Base-by-base conservation (phyloP, 345 rosid species). In the Eucalyptus polybractea region DNA sequence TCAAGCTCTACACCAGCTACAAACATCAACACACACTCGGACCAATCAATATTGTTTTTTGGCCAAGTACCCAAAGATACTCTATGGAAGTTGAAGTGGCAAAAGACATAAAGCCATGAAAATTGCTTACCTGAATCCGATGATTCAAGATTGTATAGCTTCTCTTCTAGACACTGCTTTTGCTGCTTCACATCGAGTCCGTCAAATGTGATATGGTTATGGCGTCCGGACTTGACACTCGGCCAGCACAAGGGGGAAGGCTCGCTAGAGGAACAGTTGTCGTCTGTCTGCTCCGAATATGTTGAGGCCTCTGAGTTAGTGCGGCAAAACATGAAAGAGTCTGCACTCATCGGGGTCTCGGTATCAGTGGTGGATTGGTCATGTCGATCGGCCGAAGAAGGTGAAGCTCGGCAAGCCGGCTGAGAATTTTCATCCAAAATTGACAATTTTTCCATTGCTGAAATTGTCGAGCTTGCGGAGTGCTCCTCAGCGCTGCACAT, bases 291-390 rank as follows among this genome's bases (percentile, higher is more conserved):
- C 29, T 93, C 98, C 88, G 98, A 95, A 86, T 93, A 92, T 33
- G 93, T 95, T 25, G 98, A 97, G 37, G 94, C 92, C 91, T 92
- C 97, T 10, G 98, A 97, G 90, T 87, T 94, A 88, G 95, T 96
- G 91, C 95, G 88, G 89, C 92, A 90, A 86, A 93, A 93, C 80
- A 88, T 76, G 83, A 93, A 97, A 15, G 97, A 97, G 53, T 94
- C 95, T 56, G 92, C 93, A 50, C 95, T 95, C 85, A 90, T 89
- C 11, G 86, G 93, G 21, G 96, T 96, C 85, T 76, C 47, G 86
- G 96, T 94, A 90, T 93, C 98, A 76, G 93, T 62, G 33, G 94
- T 50, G 87, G 95, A 90, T 4, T 89, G 95, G 49, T 94, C 96
- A 86, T 91, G 93, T 58, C 87, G 97, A 89, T 94, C 96, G 12